Base-by-base conservation (phyloP, 371 early-diverging fungal species). In the Furculomyces boomerangus region DNA sequence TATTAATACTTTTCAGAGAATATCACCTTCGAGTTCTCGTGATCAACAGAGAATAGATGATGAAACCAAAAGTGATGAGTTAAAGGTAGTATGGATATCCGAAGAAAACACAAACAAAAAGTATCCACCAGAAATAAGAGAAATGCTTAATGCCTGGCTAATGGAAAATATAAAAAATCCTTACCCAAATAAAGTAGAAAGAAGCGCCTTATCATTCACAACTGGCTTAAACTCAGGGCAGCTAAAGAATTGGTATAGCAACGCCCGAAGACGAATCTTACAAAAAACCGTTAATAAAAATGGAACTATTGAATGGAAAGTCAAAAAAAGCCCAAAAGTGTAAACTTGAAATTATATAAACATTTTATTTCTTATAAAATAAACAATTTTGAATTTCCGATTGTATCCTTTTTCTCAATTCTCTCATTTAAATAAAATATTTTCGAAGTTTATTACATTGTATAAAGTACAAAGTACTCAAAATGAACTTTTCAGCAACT, bases 171-270 rank as follows among this genome's bases (percentile, higher is more conserved):
- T 35, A 18, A 5, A 39, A 28, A 40, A 53, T 5, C 53, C 53
- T 13, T 53, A 53, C 44, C 29, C 29, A 41, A 30, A 40, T 43
- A 46, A 53, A 26, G 25, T 16, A 22, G 39, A 30, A 46, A 30
- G 26, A 27, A 13, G 5, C 5, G 24, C 10, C 5, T 25, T 53
- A 3, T 10, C 26, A 10, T 18, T 13, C 18, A 5, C 7, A 27
- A 53, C 53, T 29, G 32, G 32, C 10, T 32, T 53, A 30, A 48
- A 5, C 16, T 5, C 20, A 5, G 25, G 10, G 28, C 53, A 53
- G 27, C 46, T 53, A 8, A 53, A 53, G 25, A 53, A 53, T 20
- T 53, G 53, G 53, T 53, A 10, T 53, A 26, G 53, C 10, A 53
- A 53, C 26, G 53, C 53, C 16, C 31, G 53, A 30, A 30, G 53